Evolutionary conservation across 2,329 filamentous ascomycete genomes (phyloP).

Genomic region (Xylariales sp.): DNA sequence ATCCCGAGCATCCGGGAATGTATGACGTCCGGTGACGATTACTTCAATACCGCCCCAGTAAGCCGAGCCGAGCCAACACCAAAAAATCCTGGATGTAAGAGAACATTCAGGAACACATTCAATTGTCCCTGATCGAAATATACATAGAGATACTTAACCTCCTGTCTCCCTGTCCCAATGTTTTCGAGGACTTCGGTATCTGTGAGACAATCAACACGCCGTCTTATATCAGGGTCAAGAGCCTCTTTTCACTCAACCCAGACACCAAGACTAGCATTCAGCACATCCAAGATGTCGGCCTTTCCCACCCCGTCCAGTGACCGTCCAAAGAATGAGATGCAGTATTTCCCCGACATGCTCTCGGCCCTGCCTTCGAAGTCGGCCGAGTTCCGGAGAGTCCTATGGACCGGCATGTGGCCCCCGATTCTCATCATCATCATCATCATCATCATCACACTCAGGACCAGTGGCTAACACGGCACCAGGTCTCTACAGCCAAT

Average conservation of each 20-base stretch:
- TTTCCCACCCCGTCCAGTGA: conserved; percentile 29
- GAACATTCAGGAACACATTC: not conserved
- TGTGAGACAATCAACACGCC: not conserved
- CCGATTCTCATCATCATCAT: too few species aligned
- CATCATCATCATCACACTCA: too few species aligned
- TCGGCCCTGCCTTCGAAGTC: conserved; percentile 48
- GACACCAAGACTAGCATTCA: not conserved
- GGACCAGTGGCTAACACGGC: not conserved
- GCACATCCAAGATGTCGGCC: conserved; percentile 19
- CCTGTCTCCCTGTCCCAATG: not conserved
- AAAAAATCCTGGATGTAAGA: not conserved
- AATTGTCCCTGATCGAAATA: not conserved
- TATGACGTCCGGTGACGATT: conserved; percentile 11
- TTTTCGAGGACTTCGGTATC: not conserved
- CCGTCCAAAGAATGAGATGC: conserved; percentile 49
- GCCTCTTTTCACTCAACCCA: not conserved
- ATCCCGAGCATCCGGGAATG: conserved; percentile 6
- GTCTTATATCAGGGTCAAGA: not conserved
- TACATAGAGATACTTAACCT: not conserved
- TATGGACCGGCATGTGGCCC: conserved; percentile 42
- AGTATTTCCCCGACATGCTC: conserved; percentile 54
- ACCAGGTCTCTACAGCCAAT: conserved; percentile 52
- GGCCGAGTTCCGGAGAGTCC: conserved; percentile 54
- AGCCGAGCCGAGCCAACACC: not conserved
- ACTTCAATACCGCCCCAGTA: not conserved